These are phyloP conservation scores for Pichia sp. DNA, from an alignment of 1,139 yeast species.

Conservation along the genomic window DNA sequence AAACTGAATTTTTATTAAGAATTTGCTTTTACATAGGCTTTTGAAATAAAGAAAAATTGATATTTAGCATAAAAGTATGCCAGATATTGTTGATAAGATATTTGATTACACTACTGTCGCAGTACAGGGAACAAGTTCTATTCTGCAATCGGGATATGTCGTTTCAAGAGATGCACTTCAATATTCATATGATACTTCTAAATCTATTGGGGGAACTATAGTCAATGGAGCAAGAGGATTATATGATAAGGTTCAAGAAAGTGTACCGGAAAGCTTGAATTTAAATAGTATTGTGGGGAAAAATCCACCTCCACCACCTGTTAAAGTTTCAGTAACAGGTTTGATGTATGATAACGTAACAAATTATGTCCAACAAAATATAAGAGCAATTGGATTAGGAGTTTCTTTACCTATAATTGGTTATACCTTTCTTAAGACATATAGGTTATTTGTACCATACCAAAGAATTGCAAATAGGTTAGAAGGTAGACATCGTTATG, in stretches of 20 bases:
- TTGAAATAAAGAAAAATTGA: neutral
- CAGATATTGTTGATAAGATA: conserved; percentile 20
- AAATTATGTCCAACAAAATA: conserved; percentile 2
- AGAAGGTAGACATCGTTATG: conserved; percentile 32
- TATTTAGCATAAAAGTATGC: conserved; percentile 11
- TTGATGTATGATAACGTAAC: conserved; percentile 2
- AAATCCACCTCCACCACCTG: conserved; percentile 1
- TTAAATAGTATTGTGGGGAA: neutral
- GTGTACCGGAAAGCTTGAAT: neutral
- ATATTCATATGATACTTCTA: conserved; percentile 9
- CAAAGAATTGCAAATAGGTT: conserved; percentile 45
- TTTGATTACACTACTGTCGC: conserved; percentile 14
- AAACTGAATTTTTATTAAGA: no score
- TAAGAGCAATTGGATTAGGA: conserved; percentile 11
- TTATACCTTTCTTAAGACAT: conserved; percentile 8
- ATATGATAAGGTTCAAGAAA: conserved; percentile 5
- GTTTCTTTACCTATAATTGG: conserved; percentile 7
- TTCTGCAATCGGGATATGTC: conserved; percentile 6
- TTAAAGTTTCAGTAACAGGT: neutral
- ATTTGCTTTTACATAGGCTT: no score
- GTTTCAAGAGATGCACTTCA: conserved; percentile 10
- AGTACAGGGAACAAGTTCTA: conserved; percentile 6
- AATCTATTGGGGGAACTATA: conserved; percentile 5
- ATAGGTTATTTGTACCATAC: conserved; percentile 13
- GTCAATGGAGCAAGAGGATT: conserved; percentile 2